These are phyloP conservation scores for Ustilago nuda DNA, from an alignment of 1,284 basidiomycete species.

Conservation along the genomic window DNA sequence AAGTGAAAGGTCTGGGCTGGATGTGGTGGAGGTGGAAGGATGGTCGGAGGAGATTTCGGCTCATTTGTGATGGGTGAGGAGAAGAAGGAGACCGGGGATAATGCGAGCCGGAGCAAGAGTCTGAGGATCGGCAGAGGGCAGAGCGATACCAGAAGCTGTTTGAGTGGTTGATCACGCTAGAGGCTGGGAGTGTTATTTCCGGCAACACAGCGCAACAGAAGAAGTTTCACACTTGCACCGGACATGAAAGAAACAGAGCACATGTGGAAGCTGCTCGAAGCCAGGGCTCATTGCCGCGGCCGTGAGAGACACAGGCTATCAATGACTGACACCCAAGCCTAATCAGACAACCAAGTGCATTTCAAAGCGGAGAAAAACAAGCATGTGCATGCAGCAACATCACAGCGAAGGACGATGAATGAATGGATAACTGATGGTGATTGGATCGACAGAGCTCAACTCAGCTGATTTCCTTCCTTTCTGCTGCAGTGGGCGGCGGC, in stretches of 20 bases:
- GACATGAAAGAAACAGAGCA: slow-evolving; percentile 1
- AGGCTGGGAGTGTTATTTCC: slow-evolving; percentile 11
- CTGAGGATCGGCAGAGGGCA: background rate
- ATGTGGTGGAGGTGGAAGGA: slow-evolving; percentile 6
- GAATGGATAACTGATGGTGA: background rate
- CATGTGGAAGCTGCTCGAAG: slow-evolving; percentile 12
- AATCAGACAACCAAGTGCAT: background rate
- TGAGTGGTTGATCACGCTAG: slow-evolving; percentile 5
- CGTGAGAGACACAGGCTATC: slow-evolving; percentile 10
- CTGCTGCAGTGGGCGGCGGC: slow-evolving; percentile 5
- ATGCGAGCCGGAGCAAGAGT: background rate
- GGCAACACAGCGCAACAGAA: background rate
- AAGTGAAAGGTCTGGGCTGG: background rate
- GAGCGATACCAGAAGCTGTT: background rate
- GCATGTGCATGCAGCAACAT: background rate
- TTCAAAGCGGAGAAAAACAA: background rate
- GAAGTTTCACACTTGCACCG: slow-evolving; percentile 2
- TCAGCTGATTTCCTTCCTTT: slow-evolving; percentile 32
- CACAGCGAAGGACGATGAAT: background rate
- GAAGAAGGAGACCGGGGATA: background rate
- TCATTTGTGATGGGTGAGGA: slow-evolving; percentile 1
- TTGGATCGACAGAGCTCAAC: slow-evolving; percentile 13
- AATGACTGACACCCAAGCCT: slow-evolving; percentile 3
- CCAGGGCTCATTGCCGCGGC: background rate
- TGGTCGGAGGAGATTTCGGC: background rate